phyloP scores from a whole-genome alignment of 2,329 filamentous ascomycete species.

The Botrytis tulipae region DNA sequence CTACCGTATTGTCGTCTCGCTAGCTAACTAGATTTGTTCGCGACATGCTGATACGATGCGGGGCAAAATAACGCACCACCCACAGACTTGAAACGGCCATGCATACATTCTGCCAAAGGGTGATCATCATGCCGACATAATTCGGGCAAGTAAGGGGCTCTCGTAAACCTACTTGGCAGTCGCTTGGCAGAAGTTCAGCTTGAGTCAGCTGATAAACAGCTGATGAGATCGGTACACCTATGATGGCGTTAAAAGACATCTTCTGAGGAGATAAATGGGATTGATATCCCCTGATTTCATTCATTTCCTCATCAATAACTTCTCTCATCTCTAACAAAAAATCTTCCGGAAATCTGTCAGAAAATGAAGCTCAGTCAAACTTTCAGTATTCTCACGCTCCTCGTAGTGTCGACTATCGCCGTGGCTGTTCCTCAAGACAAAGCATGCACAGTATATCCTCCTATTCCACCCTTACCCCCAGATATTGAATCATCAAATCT shows the following conservation, averaged over 20 bases:
- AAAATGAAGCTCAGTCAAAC: conserved; percentile 20
- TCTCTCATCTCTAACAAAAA: background rate
- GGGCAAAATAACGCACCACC: background rate
- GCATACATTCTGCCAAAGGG: background rate
- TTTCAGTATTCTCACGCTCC: background rate
- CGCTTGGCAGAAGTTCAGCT: conserved; percentile 16
- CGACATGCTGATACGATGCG: background rate
- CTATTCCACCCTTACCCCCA: background rate
- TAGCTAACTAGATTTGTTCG: background rate
- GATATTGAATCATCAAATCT: background rate
- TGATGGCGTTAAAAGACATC: background rate
- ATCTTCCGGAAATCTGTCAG: background rate
- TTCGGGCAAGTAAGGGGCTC: conserved; percentile 3
- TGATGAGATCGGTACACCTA: background rate
- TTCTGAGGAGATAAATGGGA: background rate
- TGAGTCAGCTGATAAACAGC: conserved; percentile 10
- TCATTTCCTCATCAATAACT: background rate
- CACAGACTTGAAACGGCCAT: background rate
- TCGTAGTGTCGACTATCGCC: background rate
- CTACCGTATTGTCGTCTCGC: background rate
- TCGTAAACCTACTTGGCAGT: conserved; percentile 18
- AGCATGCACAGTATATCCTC: background rate
- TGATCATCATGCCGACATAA: background rate
- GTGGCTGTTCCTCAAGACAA: conserved; percentile 1
- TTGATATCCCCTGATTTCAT: too few species aligned